Evolutionary conservation across 352 stramenopile species (phyloP).

Genomic region (Peronospora belbahrii): DNA sequence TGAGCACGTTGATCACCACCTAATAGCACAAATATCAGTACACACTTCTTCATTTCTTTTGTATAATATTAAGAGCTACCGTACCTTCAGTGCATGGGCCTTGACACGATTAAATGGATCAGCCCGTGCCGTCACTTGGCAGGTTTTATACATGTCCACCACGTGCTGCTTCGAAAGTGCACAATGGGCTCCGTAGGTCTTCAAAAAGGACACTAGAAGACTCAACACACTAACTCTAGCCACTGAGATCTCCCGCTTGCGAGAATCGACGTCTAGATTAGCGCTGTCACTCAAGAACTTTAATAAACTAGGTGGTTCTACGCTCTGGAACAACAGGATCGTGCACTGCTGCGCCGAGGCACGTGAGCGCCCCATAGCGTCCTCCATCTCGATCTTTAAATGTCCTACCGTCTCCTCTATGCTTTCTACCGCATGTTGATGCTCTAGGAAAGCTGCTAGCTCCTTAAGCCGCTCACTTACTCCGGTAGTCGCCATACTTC

Average conservation of each 20-base stretch:
- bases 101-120: conserved; percentile 68
- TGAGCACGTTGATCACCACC: conserved; percentile 56
- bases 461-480: conserved; percentile 53
- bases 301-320: conserved; percentile 43
- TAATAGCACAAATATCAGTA: conserved; percentile 7
- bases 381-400: conserved; percentile 33
- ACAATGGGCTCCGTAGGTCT: conserved; percentile 36
- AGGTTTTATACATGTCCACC: conserved; percentile 31
- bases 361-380: conserved; percentile 50
- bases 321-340: conserved; percentile 50
- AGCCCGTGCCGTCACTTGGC: conserved; percentile 43
- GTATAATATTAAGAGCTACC: conserved; percentile 1
- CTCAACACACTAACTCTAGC: conserved; percentile 43
- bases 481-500: conserved; percentile 36
- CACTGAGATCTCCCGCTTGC: conserved; percentile 50
- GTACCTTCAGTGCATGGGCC: conserved; percentile 30
- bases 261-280: conserved; percentile 37
- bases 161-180: conserved; percentile 47
- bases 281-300: conserved; percentile 49
- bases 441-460: conserved; percentile 49
- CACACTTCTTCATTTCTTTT: not conserved
- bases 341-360: conserved; percentile 56
- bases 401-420: conserved; percentile 59
- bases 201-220: conserved; percentile 43
- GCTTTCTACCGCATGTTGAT: conserved; percentile 50